Evolutionary conservation across 1,139 yeast species (phyloP), one percentile per base, ranked within the genome.

Genomic region (Zygosaccharomyces pseudobailii): DNA sequence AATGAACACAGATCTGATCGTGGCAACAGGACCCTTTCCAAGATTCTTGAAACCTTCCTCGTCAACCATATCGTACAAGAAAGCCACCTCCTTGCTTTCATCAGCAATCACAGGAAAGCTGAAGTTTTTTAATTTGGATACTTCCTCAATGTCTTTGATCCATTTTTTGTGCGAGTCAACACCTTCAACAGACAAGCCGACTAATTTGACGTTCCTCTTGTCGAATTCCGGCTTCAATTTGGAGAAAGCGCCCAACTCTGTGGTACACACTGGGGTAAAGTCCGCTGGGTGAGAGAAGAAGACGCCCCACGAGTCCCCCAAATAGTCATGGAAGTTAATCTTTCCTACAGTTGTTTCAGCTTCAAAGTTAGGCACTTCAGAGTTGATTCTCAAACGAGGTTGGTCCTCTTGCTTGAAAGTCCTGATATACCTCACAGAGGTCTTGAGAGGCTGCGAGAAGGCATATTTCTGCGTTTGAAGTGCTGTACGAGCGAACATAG

Each of bases 181-280:
- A 54, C 78, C 81, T 68, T 87, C 88, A 47, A 94, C 88, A 39
- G 92, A 83, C 58, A 88, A 75, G 48, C 96, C 96, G 65, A 88
- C 82, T 68, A 88, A 76, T 74, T 88, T 87, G 60, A 86, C 84
- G 64, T 81, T 79, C 70, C 95, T 81, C 69, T 82, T 76, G 61
- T 78, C 79, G 63, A 88, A 88, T 67, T 87, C 95, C 31, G 87
- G 88, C 71, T 85, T 83, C 68, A 87, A 76, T 63, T 80, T 77
- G 54, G 96, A 87, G 62, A 88, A 88, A 13, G 95, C 96, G 54
- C 96, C 96, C 61, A 88, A 77, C 73, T 88, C 96, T 46, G 96
- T 88, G 58, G 96, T 88, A 72, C 96, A 88, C 44, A 88, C 96
- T 35, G 96, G 96, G 17, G 96, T 88, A 75, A 86, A 87, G 69